Evolutionary conservation across 805 yeast species (phyloP), one percentile per base, ranked within the genome.

Genomic region (Brettanomyces nanus): DNA sequence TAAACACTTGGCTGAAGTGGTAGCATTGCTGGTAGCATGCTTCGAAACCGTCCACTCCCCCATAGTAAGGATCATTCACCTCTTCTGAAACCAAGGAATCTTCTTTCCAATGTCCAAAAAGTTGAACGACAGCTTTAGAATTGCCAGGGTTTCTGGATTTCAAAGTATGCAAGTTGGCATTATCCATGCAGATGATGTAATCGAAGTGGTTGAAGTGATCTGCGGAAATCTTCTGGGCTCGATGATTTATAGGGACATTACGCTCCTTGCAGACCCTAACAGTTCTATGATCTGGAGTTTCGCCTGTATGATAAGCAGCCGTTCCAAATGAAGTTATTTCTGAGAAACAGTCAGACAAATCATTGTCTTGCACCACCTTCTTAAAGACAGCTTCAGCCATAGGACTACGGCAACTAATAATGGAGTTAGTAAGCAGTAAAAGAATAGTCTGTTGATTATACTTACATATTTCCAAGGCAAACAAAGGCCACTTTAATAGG

Each of bases 311-410:
- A 64, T 78, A 90, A 1, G 80, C 82, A 7, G 84, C 77, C 1
- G 97, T 86, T 13, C 97, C 97, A 59, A 79, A 89, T 1, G 96
- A 86, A 52, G 89, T 96, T 23, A 86, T 79, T 14, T 54, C 54
- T 0, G 62, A 54, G 43, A 87, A 73, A n/a, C 53, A 53, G 14
- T 54, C 59, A 25, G 43, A 52, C 21, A 65, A 57, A 0, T 80
- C 79, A 17, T 61, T 57, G 31, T 73, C 55, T 31, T 73, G 57
- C 7, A 85, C 94, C 13, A 65, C 63, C 41, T 84, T 76, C 34
- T 66, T 68, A 61, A 89, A 86, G 1, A 87, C 85, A 0, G 96
- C 96, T 54, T 90, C 97, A 0, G 97, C 97, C 97, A 89, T 90
- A 11, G 97, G 97, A 2, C 96, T 86, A 35, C 97, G 89, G 54